Conservation (phyloP, 768 basidiomycete genomes). For the Boletus rubescentipes region DNA sequence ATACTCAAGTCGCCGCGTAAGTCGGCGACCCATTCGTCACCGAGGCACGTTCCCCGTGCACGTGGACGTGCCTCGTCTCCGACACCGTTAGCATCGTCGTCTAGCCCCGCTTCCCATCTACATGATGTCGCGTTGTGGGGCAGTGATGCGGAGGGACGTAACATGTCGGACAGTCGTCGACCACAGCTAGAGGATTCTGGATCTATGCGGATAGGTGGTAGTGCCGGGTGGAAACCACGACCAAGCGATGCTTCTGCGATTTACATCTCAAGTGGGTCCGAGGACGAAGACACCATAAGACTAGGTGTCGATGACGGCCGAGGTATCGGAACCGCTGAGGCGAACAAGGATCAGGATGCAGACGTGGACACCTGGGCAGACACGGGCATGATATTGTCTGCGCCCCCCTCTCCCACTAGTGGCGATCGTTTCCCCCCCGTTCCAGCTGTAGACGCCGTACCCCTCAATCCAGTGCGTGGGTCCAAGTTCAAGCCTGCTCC, state of each 20-base stretch:
- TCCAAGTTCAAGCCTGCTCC: constrained; percentile 23
- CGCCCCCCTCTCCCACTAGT: constrained; percentile 17
- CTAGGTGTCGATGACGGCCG: neutral
- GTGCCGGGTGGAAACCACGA: constrained; percentile 1
- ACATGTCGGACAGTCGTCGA: neutral
- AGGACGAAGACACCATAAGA: constrained; percentile 12
- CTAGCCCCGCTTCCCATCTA: neutral
- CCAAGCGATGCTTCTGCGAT: constrained; percentile 18
- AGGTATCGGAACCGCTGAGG: neutral
- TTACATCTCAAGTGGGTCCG: constrained; percentile 30
- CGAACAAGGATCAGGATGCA: neutral
- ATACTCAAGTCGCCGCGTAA: constrained; percentile 28
- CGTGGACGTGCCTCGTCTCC: constrained; percentile 14
- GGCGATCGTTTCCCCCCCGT: neutral
- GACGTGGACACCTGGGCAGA: constrained; percentile 16
- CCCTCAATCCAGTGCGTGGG: constrained; percentile 1
- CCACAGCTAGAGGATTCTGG: neutral
- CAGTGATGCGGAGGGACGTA: neutral
- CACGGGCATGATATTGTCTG: constrained; percentile 27
- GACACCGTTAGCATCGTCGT: neutral
- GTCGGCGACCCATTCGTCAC: constrained; percentile 24
- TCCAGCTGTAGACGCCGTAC: neutral
- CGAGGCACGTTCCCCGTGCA: constrained; percentile 9
- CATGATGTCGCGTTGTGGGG: neutral
- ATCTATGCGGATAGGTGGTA: neutral